Percentiles rank a stretch among this genome's conserved stretches.
Evolutionary conservation across 2,329 filamentous ascomycete species (phyloP).

Genomic region (Anthostomella pinea): DNA sequence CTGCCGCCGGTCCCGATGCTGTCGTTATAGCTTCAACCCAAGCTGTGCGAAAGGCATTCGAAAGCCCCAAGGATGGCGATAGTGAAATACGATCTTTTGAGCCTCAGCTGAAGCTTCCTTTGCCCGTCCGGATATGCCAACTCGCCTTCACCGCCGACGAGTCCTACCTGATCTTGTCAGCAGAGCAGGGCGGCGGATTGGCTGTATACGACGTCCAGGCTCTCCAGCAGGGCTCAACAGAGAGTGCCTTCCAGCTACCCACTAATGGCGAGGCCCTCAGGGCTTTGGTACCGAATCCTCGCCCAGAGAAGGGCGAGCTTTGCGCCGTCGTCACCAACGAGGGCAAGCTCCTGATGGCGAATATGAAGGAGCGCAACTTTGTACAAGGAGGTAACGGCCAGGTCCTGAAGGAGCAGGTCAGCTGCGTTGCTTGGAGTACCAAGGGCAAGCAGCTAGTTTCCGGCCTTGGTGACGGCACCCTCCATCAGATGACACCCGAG

Average conservation of each 20-base stretch:
- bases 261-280: slow-evolving; percentile 75
- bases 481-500: slow-evolving; percentile 78
- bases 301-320: slow-evolving; percentile 66
- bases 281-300: slow-evolving; percentile 77
- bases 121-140: slow-evolving; percentile 78
- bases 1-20: slow-evolving; percentile 79
- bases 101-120: slow-evolving; percentile 69
- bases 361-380: slow-evolving; percentile 66
- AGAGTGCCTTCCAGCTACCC: slow-evolving; percentile 69
- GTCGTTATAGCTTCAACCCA: slow-evolving; percentile 76
- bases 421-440: slow-evolving; percentile 85
- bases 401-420: slow-evolving; percentile 69
- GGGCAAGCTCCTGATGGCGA: slow-evolving; percentile 80
- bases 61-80: slow-evolving; percentile 55
- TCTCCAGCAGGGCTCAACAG: slow-evolving; percentile 63
- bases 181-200: slow-evolving; percentile 76
- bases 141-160: slow-evolving; percentile 90
- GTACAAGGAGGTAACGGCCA: slow-evolving; percentile 57
- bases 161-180: slow-evolving; percentile 76
- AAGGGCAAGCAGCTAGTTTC: slow-evolving; percentile 91
- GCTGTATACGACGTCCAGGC: slow-evolving; percentile 76
- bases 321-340: slow-evolving; percentile 77
- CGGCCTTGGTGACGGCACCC: slow-evolving; percentile 76
- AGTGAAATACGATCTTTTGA: slow-evolving; percentile 67
- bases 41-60: slow-evolving; percentile 72